Conservation (phyloP, 768 basidiomycete genomes). For the Tylopilus sp. region DNA sequence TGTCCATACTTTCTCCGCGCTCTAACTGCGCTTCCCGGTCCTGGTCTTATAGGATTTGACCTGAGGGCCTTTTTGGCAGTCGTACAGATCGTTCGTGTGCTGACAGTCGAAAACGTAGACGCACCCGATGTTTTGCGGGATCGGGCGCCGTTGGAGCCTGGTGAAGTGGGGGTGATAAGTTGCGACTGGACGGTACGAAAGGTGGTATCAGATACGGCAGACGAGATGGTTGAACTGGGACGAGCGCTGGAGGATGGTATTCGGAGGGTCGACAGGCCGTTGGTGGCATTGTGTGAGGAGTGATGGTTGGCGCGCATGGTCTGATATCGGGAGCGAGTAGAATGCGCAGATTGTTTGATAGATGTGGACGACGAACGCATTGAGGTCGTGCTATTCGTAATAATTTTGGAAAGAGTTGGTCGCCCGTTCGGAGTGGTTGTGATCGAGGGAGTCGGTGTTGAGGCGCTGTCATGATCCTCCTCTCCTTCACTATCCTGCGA, state of each 20-base stretch:
- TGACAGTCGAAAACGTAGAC: slow-evolving; percentile 29
- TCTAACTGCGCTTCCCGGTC: slow-evolving; percentile 11
- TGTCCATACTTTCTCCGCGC: too few relatives aligned
- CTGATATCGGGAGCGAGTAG: slow-evolving; percentile 16
- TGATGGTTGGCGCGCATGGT: slow-evolving; percentile 27
- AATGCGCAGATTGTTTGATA: slow-evolving; percentile 14
- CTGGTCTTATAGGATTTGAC: slow-evolving; percentile 2
- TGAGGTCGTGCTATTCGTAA: slow-evolving; percentile 25
- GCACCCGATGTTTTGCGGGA: slow-evolving; percentile 30
- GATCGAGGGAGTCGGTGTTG: slow-evolving; percentile 13
- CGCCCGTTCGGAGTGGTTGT: slow-evolving; percentile 18
- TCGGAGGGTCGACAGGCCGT: slow-evolving; percentile 28
- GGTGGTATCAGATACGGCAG: slow-evolving; percentile 29
- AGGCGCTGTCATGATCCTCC: slow-evolving; percentile 12
- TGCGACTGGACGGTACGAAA: slow-evolving; percentile 33
- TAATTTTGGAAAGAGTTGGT: slow-evolving; percentile 25
- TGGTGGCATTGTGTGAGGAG: slow-evolving; percentile 14
- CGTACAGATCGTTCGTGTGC: slow-evolving; percentile 32
- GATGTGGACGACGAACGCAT: slow-evolving; percentile 19
- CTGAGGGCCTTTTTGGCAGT: slow-evolving; percentile 10
- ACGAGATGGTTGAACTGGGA: slow-evolving; percentile 29
- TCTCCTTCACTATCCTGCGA: slow-evolving; percentile 3
- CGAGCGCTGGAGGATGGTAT: slow-evolving; percentile 28
- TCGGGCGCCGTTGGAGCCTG: slow-evolving; percentile 21
- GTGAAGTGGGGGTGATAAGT: slow-evolving; percentile 27